Base-by-base conservation (phyloP, 169 alveolate genomes). In the Plasmodium inui region DNA sequence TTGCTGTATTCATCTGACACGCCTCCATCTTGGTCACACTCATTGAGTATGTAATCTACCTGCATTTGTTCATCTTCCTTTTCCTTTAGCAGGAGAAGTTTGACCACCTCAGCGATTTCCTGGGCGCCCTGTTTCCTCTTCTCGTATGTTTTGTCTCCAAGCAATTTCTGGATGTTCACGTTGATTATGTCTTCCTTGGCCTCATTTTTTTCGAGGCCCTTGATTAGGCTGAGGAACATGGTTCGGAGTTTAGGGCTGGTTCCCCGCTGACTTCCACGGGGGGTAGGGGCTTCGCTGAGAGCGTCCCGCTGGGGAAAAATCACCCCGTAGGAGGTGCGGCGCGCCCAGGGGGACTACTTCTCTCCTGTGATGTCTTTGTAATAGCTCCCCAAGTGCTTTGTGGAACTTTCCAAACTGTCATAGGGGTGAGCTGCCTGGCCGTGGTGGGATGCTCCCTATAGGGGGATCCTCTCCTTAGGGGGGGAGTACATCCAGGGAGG, bases 91-190 rank as follows among this genome's bases (percentile, higher is more conserved):
- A 88, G 61, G 50, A 88, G 50, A 22, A 88, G 67, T 78, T 88
- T 88, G 34, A 88, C 55, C 6, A 41, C 70, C 22, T 88, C 94
- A 0, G 94, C 94, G 17, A 88, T 28, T 57, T 88, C 94, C 55
- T 88, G 94, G 28, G 94, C 94, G 2, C 94, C 94, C 26, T 88
- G 78, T 57, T 88, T 88, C 44, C 94, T 88, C 82, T 88, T 88
- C n/a, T 88, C 94, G 26, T 88, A 88, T 34, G 94, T 73, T 79
- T 88, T 88, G 71, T 88, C 94, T 17, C 82, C 94, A 39, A 88
- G 53, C n/a, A 88, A 41, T 79, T 39, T 88, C 10, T 88, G 94
- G 22, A 80, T 88, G 26, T 34, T 88, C 22, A 57, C n/a, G 22
- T 61, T 88, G 67, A 88, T 80, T 9, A 88, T 55, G 71, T 88